Base-by-base conservation (phyloP, 2,329 filamentous ascomycete species). In the Capronia americana region DNA sequence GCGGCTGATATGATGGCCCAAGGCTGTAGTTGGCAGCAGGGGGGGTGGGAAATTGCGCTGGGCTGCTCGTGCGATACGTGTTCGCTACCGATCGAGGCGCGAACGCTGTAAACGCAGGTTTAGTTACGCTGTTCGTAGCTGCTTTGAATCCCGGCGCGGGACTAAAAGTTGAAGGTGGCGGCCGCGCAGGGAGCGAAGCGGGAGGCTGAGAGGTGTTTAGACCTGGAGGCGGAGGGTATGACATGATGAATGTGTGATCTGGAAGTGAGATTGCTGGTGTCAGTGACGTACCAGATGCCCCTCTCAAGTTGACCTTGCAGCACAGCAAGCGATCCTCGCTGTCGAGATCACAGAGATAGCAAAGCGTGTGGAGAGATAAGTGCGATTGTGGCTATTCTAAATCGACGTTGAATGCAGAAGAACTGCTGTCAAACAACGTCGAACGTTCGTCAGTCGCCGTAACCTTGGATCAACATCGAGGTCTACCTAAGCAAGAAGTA, bases 191-290 rank as follows among this genome's bases (percentile, higher is more conserved):
- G 46, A 96, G 89, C 73, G 90, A 92, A 75, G 77, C 86, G 81
- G 74, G 81, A 48, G 79, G 77, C 73, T 75, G 78, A 61, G 75
- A 69, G 74, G 72, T 79, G 70, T 77, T 80, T 69, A 87, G 82
- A 85, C 91, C 91, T 92, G 92, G 90, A 90, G 90, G 90, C 77
- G 89, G 90, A 81, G 91, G 90, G 86, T 92, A 92, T 81, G 91
- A 90, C 92, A 94, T 94, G 82, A 83, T 84, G 82, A 83, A 82
- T 74, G 79, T 77, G 72, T 74, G 76, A 74, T 76, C 79, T 75
- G 75, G 58, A 59, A 28, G 46, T 60, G 60, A 69, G 30, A 56
- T 65, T 62, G 61, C 64, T 67, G 68, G 61, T 68, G 50, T 58
- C 55, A 53, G 32, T 55, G 48, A 70, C 68, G 68, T 70, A 70